phyloP scores from a whole-genome alignment of 768 basidiomycete species.

The Mycena albidolilacea region DNA sequence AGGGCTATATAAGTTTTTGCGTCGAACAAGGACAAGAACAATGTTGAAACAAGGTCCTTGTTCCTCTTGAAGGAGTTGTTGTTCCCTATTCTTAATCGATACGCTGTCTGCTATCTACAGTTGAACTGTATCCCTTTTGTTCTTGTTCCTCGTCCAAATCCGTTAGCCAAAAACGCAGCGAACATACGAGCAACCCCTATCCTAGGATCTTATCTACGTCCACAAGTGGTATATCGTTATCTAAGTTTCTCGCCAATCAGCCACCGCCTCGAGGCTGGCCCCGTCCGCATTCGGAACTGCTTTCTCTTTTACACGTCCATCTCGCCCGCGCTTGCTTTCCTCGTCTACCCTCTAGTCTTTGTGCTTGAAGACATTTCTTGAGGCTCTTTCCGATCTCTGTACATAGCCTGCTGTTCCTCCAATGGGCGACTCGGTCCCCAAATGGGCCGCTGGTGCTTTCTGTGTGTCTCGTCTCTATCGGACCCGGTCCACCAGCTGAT shows the following conservation, averaged over 20 bases:
- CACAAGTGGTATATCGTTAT: neutral
- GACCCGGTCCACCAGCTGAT: constrained; percentile 11
- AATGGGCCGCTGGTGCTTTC: constrained; percentile 60
- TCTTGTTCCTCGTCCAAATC: too few relatives aligned
- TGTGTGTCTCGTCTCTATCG: constrained; percentile 50
- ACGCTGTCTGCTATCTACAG: too few relatives aligned
- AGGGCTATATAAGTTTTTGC: neutral
- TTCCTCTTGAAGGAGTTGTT: too few relatives aligned
- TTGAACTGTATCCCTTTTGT: too few relatives aligned
- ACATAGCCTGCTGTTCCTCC: constrained; percentile 10
- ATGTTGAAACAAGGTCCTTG: too few relatives aligned
- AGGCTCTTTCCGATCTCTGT: constrained; percentile 24
- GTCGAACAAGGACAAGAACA: too few relatives aligned
- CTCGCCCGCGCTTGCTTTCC: constrained; percentile 14
- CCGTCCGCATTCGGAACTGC: neutral
- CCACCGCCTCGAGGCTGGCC: neutral
- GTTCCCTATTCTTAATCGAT: too few relatives aligned
- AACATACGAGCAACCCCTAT: too few relatives aligned
- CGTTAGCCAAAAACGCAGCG: too few relatives aligned
- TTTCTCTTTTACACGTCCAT: constrained; percentile 19
- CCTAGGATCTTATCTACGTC: neutral
- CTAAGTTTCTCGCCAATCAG: neutral
- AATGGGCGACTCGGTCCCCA: constrained; percentile 52
- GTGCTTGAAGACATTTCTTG: neutral
- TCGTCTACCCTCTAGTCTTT: neutral